Evolutionary conservation across 2,329 filamentous ascomycete species (phyloP), one percentile per base, ranked within the genome.

Genomic region (Talaromyces islandicus): DNA sequence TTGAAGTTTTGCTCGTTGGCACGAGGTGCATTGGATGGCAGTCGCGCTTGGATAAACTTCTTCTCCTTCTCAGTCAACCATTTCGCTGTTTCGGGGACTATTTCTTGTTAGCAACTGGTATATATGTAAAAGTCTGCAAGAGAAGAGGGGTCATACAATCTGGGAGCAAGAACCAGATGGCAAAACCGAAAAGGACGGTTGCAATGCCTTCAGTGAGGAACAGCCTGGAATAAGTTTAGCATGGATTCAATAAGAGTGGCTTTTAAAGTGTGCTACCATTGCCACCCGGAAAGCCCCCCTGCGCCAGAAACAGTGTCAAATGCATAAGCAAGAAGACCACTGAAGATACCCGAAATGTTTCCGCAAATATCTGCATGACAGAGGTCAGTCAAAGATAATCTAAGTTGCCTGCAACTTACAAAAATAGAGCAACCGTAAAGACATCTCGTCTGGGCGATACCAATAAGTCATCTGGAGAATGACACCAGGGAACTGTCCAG

Each of bases 61-160:
- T 80, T 80, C 54, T 82, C 80, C 50, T 67, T 75, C 4, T 77
- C 72, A 0, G 72, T 76, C 35, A 81, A 68, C 79, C 79, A 82
- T 52, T 69, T 72, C 7, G 80, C 79, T 43, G 70, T 74, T 4
- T 71, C 66, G 0, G 78, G 78, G 57, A 80, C 77, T 79, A 29
- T 14, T 10, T 4, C 12, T 12, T 57, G 19, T 57, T 19, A 57
- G 48, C 24, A 32, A 27, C 19, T 51, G 5, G 19, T 27, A n/a
- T n/a, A 35, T 41, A 29, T 32, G 38, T 52, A 29, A 38, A 35
- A 14, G 17, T 19, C 19, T 48, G 55, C 25, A 50, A 14, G n/a
- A n/a, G n/a, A n/a, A 7, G 19, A 32, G 14, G 11, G 24, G 12
- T 3, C 50, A 30, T 67, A 81, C 79, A 83, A 63, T 85, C 81